Base-by-base conservation (phyloP, 352 stramenopile species). In the Plasmopara halstedii region DNA sequence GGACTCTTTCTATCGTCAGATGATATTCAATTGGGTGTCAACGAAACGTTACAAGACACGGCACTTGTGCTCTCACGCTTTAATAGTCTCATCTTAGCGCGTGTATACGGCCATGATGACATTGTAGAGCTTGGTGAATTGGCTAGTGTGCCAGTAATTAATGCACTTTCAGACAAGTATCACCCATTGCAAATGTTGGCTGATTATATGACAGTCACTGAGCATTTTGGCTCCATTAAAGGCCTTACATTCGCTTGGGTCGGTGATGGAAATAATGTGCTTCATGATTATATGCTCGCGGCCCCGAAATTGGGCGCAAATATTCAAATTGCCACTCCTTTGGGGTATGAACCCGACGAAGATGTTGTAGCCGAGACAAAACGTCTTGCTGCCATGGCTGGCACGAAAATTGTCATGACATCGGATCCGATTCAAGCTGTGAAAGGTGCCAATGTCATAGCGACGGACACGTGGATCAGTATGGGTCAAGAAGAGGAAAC, bases 21-120 rank as follows among this genome's bases (percentile, higher is more conserved):
- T 19, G 96, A 99, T 68, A 98, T 99, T 60, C 96, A 99, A 67
- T 67, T 99, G 18, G 96, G 96, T 45, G 93, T 98, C 49, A 99
- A 99, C 58, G 96, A 99, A 75, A 91, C 86, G 17, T 73, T 99
- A 25, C 96, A 94, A 56, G 81, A 93, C 61, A 91, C 82, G 36
- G 82, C 82, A 13, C 66, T 84, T 14, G 85, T 96, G 43, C 67
- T 96, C 9, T 94, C 79, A 17, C 83, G 89, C 47, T 99, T 98
- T 73, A 98, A 98, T 65, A 91, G 75, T 39, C 67, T 99, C 53
- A 93, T 99, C 45, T 78, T 99, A 25, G 96, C 96, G 21, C 91
- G 96, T 31, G 95, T 99, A 11, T 97, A 94, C 53, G 82, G 69
- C 22, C 95, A 99, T 62, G 34, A 67, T 13, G 84, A 95, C 50